Evolutionary conservation across 495 filamentous ascomycete genomes (phyloP).

Genomic region (Pseudevernia furfuracea): DNA sequence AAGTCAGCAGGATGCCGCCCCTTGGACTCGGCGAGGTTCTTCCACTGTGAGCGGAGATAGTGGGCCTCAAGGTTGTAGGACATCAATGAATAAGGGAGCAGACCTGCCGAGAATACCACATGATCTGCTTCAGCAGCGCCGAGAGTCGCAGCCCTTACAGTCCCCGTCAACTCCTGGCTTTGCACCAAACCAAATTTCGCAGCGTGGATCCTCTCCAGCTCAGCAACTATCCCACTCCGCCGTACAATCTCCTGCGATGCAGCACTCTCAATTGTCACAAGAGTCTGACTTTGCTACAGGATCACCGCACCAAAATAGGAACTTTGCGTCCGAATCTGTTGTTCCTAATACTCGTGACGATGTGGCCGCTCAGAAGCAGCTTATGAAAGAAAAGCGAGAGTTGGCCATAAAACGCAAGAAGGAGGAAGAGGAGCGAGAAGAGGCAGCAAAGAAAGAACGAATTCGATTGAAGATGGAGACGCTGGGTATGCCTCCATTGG

Average conservation of each 20-base stretch:
- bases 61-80: slow-evolving; percentile 54
- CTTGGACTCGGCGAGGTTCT: slow-evolving; percentile 77
- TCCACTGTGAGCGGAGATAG: slow-evolving; percentile 93
- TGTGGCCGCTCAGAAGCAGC: slow-evolving; percentile 58
- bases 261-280: slow-evolving; percentile 18
- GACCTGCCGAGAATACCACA: slow-evolving; percentile 42
- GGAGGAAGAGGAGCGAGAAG: slow-evolving; percentile 75
- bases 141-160: slow-evolving; percentile 22
- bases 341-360: slow-evolving; percentile 45
- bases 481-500: slow-evolving; percentile 58
- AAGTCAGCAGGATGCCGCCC: slow-evolving; percentile 54
- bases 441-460: slow-evolving; percentile 70
- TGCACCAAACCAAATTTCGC: slow-evolving; percentile 3
- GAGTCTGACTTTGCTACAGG: slow-evolving; percentile 9
- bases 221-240: slow-evolving; percentile 12
- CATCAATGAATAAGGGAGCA: slow-evolving; percentile 43
- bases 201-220: slow-evolving; percentile 14
- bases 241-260: slow-evolving; percentile 18
- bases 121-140: slow-evolving; percentile 30
- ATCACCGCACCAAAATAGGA: slow-evolving; percentile 18
- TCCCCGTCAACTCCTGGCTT: slow-evolving; percentile 17
- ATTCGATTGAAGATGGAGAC: slow-evolving; percentile 76
- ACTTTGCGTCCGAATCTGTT: slow-evolving; percentile 3
- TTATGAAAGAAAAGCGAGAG: slow-evolving; percentile 79
- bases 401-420: slow-evolving; percentile 66